A percentile compares a stretch with the other conserved stretches of the same genome.
Evolutionary conservation across 106 monocot genomes (phyloP).

Genomic region (Acanthochlamys bracteata): DNA sequence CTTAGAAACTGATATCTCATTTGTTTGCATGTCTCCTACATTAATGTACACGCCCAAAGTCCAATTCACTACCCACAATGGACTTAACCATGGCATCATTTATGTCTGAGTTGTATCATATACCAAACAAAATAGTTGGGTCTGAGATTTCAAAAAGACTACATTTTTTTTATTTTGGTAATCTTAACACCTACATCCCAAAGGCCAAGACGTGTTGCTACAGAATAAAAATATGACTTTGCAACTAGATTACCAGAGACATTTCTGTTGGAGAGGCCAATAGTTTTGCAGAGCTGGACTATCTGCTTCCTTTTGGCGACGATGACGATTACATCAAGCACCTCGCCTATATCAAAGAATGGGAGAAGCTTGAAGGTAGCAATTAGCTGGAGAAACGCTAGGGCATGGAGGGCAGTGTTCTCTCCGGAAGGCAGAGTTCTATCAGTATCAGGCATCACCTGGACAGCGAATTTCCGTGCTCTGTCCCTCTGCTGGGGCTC

Average conservation of each 20-base stretch:
- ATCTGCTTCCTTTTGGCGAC: constrained; percentile 29
- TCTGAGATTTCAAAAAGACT: not conserved
- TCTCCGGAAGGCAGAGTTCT: not conserved
- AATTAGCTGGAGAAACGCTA: constrained; percentile 48
- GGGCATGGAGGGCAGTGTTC: constrained; percentile 15
- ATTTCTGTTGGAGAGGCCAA: constrained; percentile 26
- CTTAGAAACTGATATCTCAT: too few relatives aligned
- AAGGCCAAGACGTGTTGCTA: not conserved
- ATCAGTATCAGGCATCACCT: constrained; percentile 44
- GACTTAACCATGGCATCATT: too few relatives aligned
- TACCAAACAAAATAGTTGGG: not conserved
- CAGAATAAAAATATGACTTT: not conserved
- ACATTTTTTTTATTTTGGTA: too few relatives aligned
- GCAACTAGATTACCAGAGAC: constrained; percentile 27
- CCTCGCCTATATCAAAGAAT: constrained; percentile 27
- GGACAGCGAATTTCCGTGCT: constrained; percentile 29
- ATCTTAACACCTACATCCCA: too few relatives aligned
- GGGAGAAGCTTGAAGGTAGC: constrained; percentile 19
- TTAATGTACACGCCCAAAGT: too few relatives aligned
- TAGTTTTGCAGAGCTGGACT: constrained; percentile 25
- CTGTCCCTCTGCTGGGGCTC: constrained; percentile 9
- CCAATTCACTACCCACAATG: too few relatives aligned
- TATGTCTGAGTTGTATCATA: not conserved
- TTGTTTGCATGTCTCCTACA: too few relatives aligned
- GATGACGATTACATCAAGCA: constrained; percentile 32